Evolutionary conservation across 345 rosid species (phyloP).

Genomic region (Cardamine resedifolia): DNA sequence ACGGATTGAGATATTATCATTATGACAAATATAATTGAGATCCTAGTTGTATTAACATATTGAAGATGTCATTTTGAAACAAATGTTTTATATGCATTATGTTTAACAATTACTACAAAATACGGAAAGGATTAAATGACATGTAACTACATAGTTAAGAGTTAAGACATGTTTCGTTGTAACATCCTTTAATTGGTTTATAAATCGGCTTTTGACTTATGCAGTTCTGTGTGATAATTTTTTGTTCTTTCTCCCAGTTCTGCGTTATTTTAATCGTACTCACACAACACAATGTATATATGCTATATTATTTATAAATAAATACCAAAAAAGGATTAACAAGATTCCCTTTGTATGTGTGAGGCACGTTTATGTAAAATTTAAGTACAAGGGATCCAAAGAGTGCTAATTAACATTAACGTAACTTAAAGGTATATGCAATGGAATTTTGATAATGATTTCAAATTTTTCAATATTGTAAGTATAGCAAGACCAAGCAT

Average conservation of each 20-base stretch:
- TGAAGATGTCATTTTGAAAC: not conserved
- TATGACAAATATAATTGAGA: not conserved
- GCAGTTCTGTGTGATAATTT: not conserved
- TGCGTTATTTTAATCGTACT: conserved; percentile 2
- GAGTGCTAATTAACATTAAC: conserved; percentile 14
- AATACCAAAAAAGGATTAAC: not conserved
- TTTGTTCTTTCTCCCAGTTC: not conserved
- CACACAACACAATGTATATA: not conserved
- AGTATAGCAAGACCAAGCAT: not conserved
- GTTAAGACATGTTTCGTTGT: not conserved
- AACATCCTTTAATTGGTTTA: not conserved
- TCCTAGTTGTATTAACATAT: too few relatives aligned
- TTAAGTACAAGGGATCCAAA: conserved; percentile 20
- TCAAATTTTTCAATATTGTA: not conserved
- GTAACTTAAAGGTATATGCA: conserved; percentile 17
- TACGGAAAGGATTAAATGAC: not conserved
- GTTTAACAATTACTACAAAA: not conserved
- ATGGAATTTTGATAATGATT: not conserved
- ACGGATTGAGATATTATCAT: too few relatives aligned
- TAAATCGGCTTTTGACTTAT: not conserved
- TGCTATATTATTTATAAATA: not conserved
- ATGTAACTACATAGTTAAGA: not conserved
- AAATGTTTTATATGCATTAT: not conserved
- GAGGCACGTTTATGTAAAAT: conserved; percentile 21
- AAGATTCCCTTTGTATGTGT: conserved; percentile 16